Base-by-base conservation (phyloP, 805 yeast genomes). In the Spathaspora passalidarum region DNA sequence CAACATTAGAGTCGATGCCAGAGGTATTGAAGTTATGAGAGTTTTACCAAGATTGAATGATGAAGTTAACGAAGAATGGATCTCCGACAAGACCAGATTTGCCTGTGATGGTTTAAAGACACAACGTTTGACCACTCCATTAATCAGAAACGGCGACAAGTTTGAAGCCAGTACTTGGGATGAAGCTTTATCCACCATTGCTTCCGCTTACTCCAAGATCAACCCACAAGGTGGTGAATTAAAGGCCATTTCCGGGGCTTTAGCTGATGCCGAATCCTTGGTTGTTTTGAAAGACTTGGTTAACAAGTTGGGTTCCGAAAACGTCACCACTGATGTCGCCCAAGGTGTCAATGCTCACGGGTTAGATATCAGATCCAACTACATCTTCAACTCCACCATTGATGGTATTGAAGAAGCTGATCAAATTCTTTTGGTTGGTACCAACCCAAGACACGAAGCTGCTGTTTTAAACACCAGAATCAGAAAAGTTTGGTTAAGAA, bases 21-120 rank as follows among this genome's bases (percentile, higher is more conserved):
- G 94, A 67, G 96, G 96, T 56, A 78, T 83, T 58, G 91, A 86
- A 65, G 94, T 88, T 40, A 82, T 88, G 87, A 81, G 96, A 63
- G 86, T 88, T 26, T 72, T 88, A 56, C 96, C 96, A 50, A 79
- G 95, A 65, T 73, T 86, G 56, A 87, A 88, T 64, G 96, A 88
- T 57, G 94, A 86, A 51, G 75, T 88, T 58, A 88, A 88, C 63
- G 94, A 88, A 68, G 96, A 88, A 70, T 88, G 96, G 96, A 84
- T 88, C 57, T 81, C 88, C 40, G 96, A 88, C 72, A 88, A 88
- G 71, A 77, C 95, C 13, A 79, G 96, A 59, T 88, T 84, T 61
- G 90, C 95, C 25, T 81, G 81, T 57, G 96, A 88, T 62, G 96
- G 94, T 34, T 78, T 88, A 61, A 84, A 83, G 71, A 85, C 89